A percentile compares a stretch with the other conserved stretches of the same genome.
Evolutionary conservation across 2,329 filamentous ascomycete species (phyloP).

Genomic region (Phialophora tarda): DNA sequence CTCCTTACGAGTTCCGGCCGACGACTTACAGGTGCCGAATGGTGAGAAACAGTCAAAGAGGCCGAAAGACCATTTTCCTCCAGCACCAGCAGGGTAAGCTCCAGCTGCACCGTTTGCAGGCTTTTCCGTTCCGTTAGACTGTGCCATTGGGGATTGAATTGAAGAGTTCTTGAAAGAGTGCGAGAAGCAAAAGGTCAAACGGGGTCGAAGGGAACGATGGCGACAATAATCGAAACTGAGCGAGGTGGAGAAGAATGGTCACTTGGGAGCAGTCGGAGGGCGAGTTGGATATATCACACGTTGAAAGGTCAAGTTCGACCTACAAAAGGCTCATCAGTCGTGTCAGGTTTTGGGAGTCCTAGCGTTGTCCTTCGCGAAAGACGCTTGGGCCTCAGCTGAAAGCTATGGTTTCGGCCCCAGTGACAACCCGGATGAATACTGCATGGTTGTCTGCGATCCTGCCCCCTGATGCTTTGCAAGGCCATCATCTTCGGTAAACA

Average conservation of each 20-base stretch:
- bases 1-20: background rate
- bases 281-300: slow-evolving; percentile 5
- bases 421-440: background rate
- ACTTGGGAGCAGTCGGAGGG: background rate
- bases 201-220: background rate
- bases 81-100: slow-evolving; percentile 18
- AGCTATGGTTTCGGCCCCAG: background rate
- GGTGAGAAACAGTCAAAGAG: slow-evolving; percentile 46
- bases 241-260: background rate
- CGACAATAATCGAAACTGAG: background rate
- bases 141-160: slow-evolving; percentile 4
- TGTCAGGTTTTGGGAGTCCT: background rate
- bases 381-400: slow-evolving; percentile 10
- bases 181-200: background rate
- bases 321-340: background rate
- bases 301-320: background rate
- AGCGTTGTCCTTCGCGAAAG: background rate
- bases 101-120: slow-evolving; percentile 5
- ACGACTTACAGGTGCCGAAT: slow-evolving; percentile 42
- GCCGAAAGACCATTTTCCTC: slow-evolving; percentile 43
- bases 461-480: background rate
- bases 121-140: slow-evolving; percentile 17
- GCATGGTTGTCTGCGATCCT: slow-evolving; percentile 12
- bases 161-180: background rate
- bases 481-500: background rate